Base-by-base conservation (phyloP, 768 basidiomycete species). In the Kwoniella dejecticola region DNA sequence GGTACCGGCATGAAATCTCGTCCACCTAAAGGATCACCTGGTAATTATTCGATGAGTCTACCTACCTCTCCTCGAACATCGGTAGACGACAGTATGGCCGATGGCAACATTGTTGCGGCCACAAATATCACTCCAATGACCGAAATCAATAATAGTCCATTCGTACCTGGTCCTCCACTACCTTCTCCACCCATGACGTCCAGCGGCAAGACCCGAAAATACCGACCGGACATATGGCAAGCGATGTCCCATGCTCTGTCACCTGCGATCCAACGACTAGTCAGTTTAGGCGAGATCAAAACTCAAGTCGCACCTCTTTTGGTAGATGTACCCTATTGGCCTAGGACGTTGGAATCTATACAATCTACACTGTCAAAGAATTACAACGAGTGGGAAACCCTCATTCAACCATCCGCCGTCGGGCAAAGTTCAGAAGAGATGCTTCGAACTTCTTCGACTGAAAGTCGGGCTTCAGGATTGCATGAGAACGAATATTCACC, bases 301-400 rank as follows among this genome's bases (percentile, higher is more conserved):
- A 57, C 52, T 19, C 57, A 63, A 17, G 58, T 69, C 15, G 68
- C 68, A 4, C 61, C 61, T 2, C 27, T 62, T 23, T 26, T 69
- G n/a, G 58, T 66, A 7, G 68, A 69, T 29, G 62, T 60, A 17
- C 62, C 68, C 8, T 61, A 41, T 38, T 69, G 68, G 68, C 68
- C 68, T 13, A 23, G 68, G 36, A 63, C 56, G 1, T 46, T 69
- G 4, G 48, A 42, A 23, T 62, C 45, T 12, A 21, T 59, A 29
- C 31, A 50, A 19, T 26, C 15, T 13, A 64, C 50, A 3, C 27
- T 68, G 7, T 33, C 42, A 21, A 54, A 56, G 21, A 24, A 50
- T 3, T 33, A 31, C 10, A 31, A 31, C 2, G 62, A 68, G 10
- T 68, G 67, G 67, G 67, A 68, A 12, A 33, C 64, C 3, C 26